Conservation (phyloP, 2,329 filamentous ascomycete genomes). For the Podosphaera aphanis region DNA sequence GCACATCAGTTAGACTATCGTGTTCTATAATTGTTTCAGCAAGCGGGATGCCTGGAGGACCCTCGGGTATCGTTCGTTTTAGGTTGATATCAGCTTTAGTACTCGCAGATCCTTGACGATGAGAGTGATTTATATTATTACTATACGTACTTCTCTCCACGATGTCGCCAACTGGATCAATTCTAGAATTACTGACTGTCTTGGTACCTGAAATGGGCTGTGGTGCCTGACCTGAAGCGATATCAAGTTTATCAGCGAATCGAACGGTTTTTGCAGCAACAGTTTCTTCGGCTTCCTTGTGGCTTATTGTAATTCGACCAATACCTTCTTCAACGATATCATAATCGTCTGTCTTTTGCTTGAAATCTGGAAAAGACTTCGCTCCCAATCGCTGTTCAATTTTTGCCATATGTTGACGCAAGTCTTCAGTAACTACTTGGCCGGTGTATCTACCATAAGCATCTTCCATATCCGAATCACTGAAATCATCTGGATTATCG, state of each 20-base stretch:
- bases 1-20: conserved; percentile 17
- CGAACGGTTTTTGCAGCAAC: conserved; percentile 44
- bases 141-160: conserved; percentile 12
- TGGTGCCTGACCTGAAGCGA: conserved; percentile 25
- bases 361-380: conserved; percentile 31
- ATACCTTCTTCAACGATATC: conserved; percentile 26
- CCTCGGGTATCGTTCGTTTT: conserved; percentile 11
- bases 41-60: conserved; percentile 25
- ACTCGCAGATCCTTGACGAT: neutral
- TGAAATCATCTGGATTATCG: conserved; percentile 28
- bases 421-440: conserved; percentile 47
- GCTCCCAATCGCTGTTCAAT: conserved; percentile 55
- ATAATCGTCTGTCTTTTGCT: conserved; percentile 20
- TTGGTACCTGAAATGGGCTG: conserved; percentile 11
- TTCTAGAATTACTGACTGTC: neutral
- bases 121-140: no score
- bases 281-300: conserved; percentile 3
- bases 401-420: conserved; percentile 56
- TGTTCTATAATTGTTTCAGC: conserved; percentile 36
- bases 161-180: conserved; percentile 26
- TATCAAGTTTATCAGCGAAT: conserved; percentile 55
- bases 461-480: conserved; percentile 33
- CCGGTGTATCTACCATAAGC: conserved; percentile 54
- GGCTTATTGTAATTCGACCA: conserved; percentile 29
- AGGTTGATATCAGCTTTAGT: neutral